Evolutionary conservation across 73 alveolate species (phyloP).

Genomic region (Uronychia setigera): DNA sequence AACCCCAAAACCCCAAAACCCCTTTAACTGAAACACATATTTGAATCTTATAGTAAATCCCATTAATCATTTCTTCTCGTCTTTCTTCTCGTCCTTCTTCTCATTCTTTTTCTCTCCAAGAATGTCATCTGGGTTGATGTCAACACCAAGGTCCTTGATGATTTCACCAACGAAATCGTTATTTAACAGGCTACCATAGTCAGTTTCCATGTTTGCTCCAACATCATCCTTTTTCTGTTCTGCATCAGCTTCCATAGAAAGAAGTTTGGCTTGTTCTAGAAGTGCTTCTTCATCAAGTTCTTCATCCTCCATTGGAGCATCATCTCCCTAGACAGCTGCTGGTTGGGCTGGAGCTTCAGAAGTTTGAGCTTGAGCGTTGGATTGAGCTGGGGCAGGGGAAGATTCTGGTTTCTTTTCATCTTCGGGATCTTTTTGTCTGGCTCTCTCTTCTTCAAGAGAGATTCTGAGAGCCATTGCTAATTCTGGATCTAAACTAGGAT

Average conservation of each 20-base stretch:
- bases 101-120: slow-evolving; percentile 45
- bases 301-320: slow-evolving; percentile 51
- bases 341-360: slow-evolving; percentile 42
- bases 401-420: slow-evolving; percentile 41
- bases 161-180: slow-evolving; percentile 59
- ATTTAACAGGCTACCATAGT: background rate
- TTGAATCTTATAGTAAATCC: no score
- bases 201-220: slow-evolving; percentile 26
- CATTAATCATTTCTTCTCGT: slow-evolving; percentile 68
- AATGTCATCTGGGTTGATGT: slow-evolving; percentile 63
- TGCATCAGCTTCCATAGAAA: slow-evolving; percentile 59
- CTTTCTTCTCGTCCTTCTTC: slow-evolving; percentile 55
- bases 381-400: slow-evolving; percentile 15
- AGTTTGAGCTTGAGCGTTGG: slow-evolving; percentile 18
- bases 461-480: slow-evolving; percentile 85
- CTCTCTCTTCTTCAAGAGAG: slow-evolving; percentile 84
- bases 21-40: no score
- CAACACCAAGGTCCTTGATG: slow-evolving; percentile 75
- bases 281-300: slow-evolving; percentile 87
- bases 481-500: slow-evolving; percentile 90
- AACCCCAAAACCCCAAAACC: no score
- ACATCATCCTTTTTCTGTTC: slow-evolving; percentile 43
- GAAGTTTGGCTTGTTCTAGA: slow-evolving; percentile 70
- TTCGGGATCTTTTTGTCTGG: slow-evolving; percentile 49
- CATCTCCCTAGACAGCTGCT: slow-evolving; percentile 15